These are phyloP conservation scores for Pterocarpus macrocarpus DNA, from an alignment of 306 rosid species.

Conservation along the genomic window DNA sequence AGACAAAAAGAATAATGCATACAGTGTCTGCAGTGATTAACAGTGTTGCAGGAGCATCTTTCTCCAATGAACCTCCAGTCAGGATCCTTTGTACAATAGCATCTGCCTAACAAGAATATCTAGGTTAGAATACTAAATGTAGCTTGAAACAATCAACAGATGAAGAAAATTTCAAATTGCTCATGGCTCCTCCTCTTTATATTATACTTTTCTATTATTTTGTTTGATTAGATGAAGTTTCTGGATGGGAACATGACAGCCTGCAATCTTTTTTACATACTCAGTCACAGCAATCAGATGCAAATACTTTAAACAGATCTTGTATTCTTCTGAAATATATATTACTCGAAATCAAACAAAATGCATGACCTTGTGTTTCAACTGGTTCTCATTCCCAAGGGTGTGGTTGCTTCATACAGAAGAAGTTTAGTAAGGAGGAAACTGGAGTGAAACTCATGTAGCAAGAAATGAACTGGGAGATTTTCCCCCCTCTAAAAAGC, in stretches of 20 bases:
- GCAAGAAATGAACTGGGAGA: constrained; percentile 10
- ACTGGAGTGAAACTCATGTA: background rate
- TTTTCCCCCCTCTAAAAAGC: background rate
- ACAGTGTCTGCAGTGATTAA: constrained; percentile 94
- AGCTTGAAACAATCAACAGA: constrained; percentile 31
- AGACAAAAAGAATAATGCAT: constrained; percentile 45
- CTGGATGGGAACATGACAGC: constrained; percentile 20
- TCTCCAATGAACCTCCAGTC: constrained; percentile 53
- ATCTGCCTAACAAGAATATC: constrained; percentile 78
- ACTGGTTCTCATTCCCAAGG: background rate
- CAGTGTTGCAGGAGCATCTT: constrained; percentile 62
- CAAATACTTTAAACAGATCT: constrained; percentile 13
- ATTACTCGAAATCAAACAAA: constrained; percentile 23
- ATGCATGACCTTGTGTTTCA: background rate
- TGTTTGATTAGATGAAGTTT: background rate
- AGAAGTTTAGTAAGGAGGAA: background rate
- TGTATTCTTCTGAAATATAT: constrained; percentile 17
- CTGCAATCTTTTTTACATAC: constrained; percentile 3
- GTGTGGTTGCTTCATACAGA: constrained; percentile 4
- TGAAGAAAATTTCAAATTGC: constrained; percentile 26
- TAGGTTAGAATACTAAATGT: constrained; percentile 24
- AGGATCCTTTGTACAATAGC: constrained; percentile 73
- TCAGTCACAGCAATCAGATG: constrained; percentile 30
- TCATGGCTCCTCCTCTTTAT: constrained; percentile 12
- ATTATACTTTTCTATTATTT: constrained; percentile 26